These are phyloP conservation scores for Triticum monococcum DNA, from an alignment of 176 grass and related monocot genomes.

Conservation along the genomic window DNA sequence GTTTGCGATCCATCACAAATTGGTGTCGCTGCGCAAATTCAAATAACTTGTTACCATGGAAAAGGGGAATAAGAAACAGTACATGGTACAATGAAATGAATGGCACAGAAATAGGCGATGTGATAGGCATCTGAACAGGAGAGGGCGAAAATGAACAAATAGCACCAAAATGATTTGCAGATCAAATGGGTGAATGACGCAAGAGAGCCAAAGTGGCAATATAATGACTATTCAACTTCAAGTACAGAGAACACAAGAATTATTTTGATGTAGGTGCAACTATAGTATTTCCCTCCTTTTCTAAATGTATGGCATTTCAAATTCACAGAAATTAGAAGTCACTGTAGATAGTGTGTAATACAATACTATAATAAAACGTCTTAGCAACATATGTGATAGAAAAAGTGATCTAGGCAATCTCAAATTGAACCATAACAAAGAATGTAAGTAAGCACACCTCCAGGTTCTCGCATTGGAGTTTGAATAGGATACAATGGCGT, in stretches of 20 bases:
- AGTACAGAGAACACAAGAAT: background rate
- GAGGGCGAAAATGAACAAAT: background rate
- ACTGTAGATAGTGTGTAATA: background rate
- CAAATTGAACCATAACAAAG: conserved; percentile 4
- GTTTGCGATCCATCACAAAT: conserved; percentile 68
- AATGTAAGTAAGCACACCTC: conserved; percentile 46
- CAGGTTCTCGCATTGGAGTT: conserved; percentile 69
- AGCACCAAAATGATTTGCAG: background rate
- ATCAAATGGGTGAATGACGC: background rate
- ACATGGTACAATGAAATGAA: conserved; percentile 1
- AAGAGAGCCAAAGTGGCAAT: background rate
- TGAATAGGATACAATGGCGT: conserved; percentile 75
- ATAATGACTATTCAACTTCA: conserved; percentile 6
- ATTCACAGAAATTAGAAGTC: background rate
- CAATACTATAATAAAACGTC: background rate
- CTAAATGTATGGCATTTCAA: background rate
- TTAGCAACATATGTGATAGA: conserved; percentile 7
- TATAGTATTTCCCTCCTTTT: background rate
- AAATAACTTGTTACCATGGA: conserved; percentile 6
- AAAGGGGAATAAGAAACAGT: background rate
- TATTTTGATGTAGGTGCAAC: background rate
- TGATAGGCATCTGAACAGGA: background rate
- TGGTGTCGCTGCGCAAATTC: conserved; percentile 60
- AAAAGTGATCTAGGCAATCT: background rate
- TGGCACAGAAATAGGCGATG: background rate